These are phyloP conservation scores for Jamesozyma jinghongensis DNA, from an alignment of 805 yeast genomes.

Conservation along the genomic window DNA sequence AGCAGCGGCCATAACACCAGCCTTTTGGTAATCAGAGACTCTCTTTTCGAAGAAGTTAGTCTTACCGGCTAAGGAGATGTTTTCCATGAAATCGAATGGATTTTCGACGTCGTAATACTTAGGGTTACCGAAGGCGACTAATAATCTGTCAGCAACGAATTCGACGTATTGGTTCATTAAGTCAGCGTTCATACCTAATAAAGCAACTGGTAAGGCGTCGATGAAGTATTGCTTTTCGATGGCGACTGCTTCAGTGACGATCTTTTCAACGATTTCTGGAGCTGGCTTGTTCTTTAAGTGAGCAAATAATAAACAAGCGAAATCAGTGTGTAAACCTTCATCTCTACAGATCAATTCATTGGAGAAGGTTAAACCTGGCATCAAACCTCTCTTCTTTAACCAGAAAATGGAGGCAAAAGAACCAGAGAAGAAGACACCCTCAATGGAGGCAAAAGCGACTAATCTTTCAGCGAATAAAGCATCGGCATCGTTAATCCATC, in stretches of 20 bases:
- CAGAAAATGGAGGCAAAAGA: slow-evolving; percentile 97
- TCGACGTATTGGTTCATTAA: slow-evolving; percentile 98
- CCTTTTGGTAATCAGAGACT: slow-evolving; percentile 97
- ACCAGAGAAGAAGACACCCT: slow-evolving; percentile 97
- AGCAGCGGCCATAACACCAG: slow-evolving; percentile 91
- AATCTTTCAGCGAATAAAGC: slow-evolving; percentile 92
- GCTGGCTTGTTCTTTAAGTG: slow-evolving; percentile 88
- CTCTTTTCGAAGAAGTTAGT: slow-evolving; percentile 98
- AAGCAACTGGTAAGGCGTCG: slow-evolving; percentile 87
- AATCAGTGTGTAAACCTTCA: slow-evolving; percentile 98
- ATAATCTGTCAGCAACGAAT: slow-evolving; percentile 92
- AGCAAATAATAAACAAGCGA: slow-evolving; percentile 90
- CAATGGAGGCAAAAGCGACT: slow-evolving; percentile 97
- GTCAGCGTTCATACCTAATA: slow-evolving; percentile 89
- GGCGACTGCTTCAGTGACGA: slow-evolving; percentile 88
- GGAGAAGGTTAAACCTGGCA: slow-evolving; percentile 98
- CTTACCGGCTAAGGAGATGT: slow-evolving; percentile 96
- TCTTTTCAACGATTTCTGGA: slow-evolving; percentile 65
- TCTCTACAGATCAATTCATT: slow-evolving; percentile 97
- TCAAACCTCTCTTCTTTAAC: slow-evolving; percentile 97
- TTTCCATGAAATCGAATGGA: slow-evolving; percentile 99
- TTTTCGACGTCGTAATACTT: slow-evolving; percentile 80
- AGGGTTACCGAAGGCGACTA: slow-evolving; percentile 83
- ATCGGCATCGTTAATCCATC: slow-evolving; percentile 87
- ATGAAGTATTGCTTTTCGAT: slow-evolving; percentile 92